A percentile compares a stretch with the other conserved stretches of the same genome.
These are phyloP conservation scores for Psidium guajava DNA, from an alignment of 345 rosid genomes.

Conservation along the genomic window DNA sequence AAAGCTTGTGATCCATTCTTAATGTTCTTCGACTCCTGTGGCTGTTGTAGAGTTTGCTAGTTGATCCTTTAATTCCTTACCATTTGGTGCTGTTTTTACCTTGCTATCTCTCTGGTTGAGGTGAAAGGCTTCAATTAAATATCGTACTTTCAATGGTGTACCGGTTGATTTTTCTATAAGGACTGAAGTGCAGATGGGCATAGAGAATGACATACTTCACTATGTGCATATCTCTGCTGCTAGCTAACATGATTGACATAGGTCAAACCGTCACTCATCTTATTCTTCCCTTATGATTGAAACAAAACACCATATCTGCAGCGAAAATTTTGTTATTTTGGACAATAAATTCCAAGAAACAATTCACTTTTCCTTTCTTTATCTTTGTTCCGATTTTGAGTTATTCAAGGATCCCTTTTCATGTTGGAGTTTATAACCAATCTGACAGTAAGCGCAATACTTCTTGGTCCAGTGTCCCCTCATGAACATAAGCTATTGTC, in stretches of 20 bases:
- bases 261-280: background rate
- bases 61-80: background rate
- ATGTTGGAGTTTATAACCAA: background rate
- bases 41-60: background rate
- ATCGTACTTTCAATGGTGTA: background rate
- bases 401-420: background rate
- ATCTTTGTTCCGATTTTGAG: background rate
- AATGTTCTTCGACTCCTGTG: background rate
- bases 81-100: background rate
- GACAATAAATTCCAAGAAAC: background rate
- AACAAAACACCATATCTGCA: background rate
- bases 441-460: background rate
- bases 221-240: background rate
- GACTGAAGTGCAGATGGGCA: background rate
- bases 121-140: background rate
- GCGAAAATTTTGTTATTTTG: background rate
- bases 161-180: background rate
- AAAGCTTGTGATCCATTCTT: background rate
- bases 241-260: background rate
- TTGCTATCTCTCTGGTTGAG: background rate
- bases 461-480: constrained; percentile 64
- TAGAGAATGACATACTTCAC: background rate
- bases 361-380: background rate
- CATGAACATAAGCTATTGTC: constrained; percentile 90
- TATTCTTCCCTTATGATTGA: background rate